Evolutionary conservation across 306 rosid genomes (phyloP).

Genomic region (Abrus pulchellus): DNA sequence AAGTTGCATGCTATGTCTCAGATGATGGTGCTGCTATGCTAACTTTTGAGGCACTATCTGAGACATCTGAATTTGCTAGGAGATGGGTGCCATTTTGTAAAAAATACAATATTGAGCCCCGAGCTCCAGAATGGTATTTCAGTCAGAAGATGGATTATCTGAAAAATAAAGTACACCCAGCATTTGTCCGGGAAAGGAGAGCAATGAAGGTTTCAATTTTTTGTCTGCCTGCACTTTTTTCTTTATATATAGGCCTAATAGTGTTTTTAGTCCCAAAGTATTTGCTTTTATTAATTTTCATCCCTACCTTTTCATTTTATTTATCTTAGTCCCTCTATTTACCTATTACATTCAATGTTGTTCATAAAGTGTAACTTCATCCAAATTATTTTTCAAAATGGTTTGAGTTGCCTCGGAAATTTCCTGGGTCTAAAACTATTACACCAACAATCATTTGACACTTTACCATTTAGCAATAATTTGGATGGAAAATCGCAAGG

Average conservation of each 20-base stretch:
- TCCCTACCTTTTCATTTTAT: not conserved
- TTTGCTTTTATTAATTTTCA: not conserved
- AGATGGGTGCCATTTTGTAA: constrained; percentile 93
- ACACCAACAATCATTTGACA: constrained; percentile 1
- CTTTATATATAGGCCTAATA: not conserved
- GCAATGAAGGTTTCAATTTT: constrained; percentile 83
- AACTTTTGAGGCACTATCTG: constrained; percentile 96
- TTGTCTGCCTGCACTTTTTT: not conserved
- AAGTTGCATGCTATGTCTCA: constrained; percentile 95
- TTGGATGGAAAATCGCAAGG: constrained; percentile 28
- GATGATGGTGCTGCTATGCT: constrained; percentile 99
- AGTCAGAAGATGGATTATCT: constrained; percentile 87
- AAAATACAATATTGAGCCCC: constrained; percentile 85
- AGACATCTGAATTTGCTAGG: constrained; percentile 93
- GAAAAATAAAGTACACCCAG: constrained; percentile 90
- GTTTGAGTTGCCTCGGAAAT: not conserved
- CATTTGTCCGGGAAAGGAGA: constrained; percentile 94
- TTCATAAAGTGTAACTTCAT: not conserved
- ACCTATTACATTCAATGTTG: not conserved
- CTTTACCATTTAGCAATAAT: not conserved
- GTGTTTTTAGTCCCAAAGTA: not conserved
- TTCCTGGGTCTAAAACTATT: not conserved
- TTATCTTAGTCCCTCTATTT: constrained; percentile 4
- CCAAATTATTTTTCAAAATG: not conserved
- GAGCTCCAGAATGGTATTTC: constrained; percentile 97